Evolutionary conservation across 106 monocot species (phyloP).

Genomic region (Cymbidium sinense): DNA sequence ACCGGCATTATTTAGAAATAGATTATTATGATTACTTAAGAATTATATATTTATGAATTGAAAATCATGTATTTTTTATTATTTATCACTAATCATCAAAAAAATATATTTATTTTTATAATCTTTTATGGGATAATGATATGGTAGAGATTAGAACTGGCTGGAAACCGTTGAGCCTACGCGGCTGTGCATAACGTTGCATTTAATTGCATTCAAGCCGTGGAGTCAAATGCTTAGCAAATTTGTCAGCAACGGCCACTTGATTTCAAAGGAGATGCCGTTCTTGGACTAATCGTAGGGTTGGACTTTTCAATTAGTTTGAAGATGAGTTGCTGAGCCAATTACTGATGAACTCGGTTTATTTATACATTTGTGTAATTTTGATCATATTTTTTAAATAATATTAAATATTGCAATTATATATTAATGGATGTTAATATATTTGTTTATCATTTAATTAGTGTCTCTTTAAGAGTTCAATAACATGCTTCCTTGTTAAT

Average conservation of each 20-base stretch:
- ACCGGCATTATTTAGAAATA: not conserved
- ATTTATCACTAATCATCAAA: too few relatives aligned
- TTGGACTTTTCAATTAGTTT: not conserved
- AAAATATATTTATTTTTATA: not conserved
- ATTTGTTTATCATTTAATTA: too few relatives aligned
- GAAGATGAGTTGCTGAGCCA: not conserved
- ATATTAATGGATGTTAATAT: too few relatives aligned
- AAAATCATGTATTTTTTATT: too few relatives aligned
- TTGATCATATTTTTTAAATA: too few relatives aligned
- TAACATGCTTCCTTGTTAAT: too few relatives aligned
- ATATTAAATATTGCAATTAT: too few relatives aligned
- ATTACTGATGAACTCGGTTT: too few relatives aligned
- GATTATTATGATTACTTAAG: not conserved
- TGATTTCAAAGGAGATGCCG: not conserved
- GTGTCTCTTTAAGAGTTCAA: too few relatives aligned
- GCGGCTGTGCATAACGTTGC: not conserved
- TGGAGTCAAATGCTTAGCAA: not conserved
- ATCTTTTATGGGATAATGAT: not conserved
- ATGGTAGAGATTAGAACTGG: not conserved
- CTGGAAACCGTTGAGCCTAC: not conserved
- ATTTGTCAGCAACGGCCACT: not conserved
- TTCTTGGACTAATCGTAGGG: not conserved
- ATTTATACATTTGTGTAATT: too few relatives aligned
- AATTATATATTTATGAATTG: too few relatives aligned
- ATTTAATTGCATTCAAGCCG: not conserved